A percentile compares a stretch with the other conserved stretches of the same genome.
Conservation (phyloP, 179 eudicot genomes). For the Silene vulgaris region DNA sequence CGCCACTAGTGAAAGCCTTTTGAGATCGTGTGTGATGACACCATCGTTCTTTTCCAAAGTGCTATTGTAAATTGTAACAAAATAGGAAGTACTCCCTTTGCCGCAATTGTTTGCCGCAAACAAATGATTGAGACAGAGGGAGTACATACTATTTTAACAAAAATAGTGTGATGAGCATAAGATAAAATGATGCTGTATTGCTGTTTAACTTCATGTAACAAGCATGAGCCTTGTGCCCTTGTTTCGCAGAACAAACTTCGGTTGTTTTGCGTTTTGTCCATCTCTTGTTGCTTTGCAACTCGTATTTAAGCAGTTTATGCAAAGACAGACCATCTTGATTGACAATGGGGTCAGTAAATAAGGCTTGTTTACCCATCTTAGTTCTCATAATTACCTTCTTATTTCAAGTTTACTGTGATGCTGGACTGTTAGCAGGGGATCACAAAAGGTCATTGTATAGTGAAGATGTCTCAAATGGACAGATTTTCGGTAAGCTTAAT, state of each 20-base stretch:
- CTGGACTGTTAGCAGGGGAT: conserved; percentile 20
- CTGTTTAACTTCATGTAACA: conserved; percentile 18
- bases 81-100: no score
- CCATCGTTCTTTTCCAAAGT: no score
- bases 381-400: conserved; percentile 16
- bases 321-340: neutral
- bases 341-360: conserved; percentile 15
- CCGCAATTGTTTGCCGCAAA: no score
- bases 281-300: neutral
- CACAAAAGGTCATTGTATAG: conserved; percentile 5
- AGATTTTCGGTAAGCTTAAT: neutral
- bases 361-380: conserved; percentile 5
- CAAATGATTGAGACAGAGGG: neutral
- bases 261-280: neutral
- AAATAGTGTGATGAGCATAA: conserved; percentile 17
- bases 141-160: neutral
- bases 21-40: neutral
- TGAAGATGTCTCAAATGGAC: neutral
- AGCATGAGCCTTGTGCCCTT: conserved; percentile 21
- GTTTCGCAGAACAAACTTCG: conserved; percentile 17
- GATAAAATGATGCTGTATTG: conserved; percentile 5
- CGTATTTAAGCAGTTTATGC: conserved; percentile 18
- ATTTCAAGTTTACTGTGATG: conserved; percentile 12
- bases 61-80: no score
- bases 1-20: neutral